Base-by-base conservation (phyloP, 768 basidiomycete species). In the Piloderma croceum region DNA sequence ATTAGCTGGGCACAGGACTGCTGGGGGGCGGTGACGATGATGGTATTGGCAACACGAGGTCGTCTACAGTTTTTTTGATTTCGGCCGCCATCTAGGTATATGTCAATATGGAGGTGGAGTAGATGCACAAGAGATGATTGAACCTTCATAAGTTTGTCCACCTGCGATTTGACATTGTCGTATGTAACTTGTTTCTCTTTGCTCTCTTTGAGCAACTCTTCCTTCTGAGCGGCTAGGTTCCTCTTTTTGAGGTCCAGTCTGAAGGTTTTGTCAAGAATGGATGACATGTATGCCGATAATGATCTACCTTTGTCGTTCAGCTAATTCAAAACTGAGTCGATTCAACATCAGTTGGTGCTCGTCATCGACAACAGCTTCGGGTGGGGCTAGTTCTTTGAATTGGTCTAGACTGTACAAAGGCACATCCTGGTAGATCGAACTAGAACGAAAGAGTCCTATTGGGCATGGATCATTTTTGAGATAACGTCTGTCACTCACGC, bases 401-500 rank as follows among this genome's bases (percentile, higher is more conserved):
- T 90, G 81, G 19, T 82, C 74, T 10, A 86, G 53, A 4, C 68
- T 60, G 59, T 90, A 81, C 31, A 92, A 63, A 3, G 86, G 79
- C 7, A 93, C 71, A 47, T 91, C 89, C 64, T 92, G 90, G 59
- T 90, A 90, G 41, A 90, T 81, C 21, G 88, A 90, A 17, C 90
- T 92, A 46, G 7, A 27, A n/a, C n/a, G n/a, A n/a, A n/a, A n/a
- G n/a, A n/a, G n/a, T n/a, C n/a, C n/a, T n/a, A n/a, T n/a, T n/a
- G n/a, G 20, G 23, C 40, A 15, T 24, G 37, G 42, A 41, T 15
- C 21, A 37, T 46, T 33, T 40, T 31, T 32, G 6, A 2, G 6
- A 33, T 29, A 9, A 29, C 27, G 15, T 29, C 10, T 15, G 27
- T 9, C 27, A 29, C 27, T 29, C 57, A 91, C 89, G 85, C 87